Evolutionary conservation across 2,329 filamentous ascomycete species (phyloP).

Genomic region (Colletotrichum euphorbiae): DNA sequence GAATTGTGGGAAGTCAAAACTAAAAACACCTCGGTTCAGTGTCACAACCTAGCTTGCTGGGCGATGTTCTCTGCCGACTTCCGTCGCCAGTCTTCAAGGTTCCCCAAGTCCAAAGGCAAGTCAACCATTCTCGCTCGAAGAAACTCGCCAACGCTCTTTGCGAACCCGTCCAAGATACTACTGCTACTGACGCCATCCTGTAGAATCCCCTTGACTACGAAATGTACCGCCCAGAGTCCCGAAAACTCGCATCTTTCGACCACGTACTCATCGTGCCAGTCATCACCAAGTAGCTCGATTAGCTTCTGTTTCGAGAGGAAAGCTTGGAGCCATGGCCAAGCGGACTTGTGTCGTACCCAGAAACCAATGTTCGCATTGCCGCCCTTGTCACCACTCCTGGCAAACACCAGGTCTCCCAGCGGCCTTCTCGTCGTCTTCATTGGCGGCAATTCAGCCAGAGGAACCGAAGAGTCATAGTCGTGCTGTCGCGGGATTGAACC

Average conservation of each 20-base stretch:
- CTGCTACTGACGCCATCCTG: conserved; percentile 60
- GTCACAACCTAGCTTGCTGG: background rate
- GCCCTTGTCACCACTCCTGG: conserved; percentile 50
- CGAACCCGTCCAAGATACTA: conserved; percentile 60
- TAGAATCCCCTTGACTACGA: conserved; percentile 58
- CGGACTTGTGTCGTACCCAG: conserved; percentile 50
- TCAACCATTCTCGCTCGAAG: conserved; percentile 49
- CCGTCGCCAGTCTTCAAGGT: conserved; percentile 41
- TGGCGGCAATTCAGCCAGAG: background rate
- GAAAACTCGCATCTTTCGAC: conserved; percentile 60
- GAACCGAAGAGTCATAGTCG: background rate
- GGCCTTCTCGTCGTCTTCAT: conserved; percentile 40
- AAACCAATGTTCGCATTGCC: conserved; percentile 51
- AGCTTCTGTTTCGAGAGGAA: conserved; percentile 53
- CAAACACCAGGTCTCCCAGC: conserved; percentile 48
- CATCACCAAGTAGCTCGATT: conserved; percentile 55
- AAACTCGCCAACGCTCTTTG: conserved; percentile 65
- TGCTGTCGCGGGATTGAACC: conserved; percentile 1
- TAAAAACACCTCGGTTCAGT: background rate
- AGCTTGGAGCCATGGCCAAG: conserved; percentile 55
- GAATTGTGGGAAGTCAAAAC: background rate
- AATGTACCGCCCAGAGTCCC: conserved; percentile 56
- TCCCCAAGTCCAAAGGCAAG: conserved; percentile 44
- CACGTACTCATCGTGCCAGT: conserved; percentile 54
- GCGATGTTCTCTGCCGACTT: background rate